phyloP scores from a whole-genome alignment of 108 stramenopile genomes.

The Bacterosira constricta region DNA sequence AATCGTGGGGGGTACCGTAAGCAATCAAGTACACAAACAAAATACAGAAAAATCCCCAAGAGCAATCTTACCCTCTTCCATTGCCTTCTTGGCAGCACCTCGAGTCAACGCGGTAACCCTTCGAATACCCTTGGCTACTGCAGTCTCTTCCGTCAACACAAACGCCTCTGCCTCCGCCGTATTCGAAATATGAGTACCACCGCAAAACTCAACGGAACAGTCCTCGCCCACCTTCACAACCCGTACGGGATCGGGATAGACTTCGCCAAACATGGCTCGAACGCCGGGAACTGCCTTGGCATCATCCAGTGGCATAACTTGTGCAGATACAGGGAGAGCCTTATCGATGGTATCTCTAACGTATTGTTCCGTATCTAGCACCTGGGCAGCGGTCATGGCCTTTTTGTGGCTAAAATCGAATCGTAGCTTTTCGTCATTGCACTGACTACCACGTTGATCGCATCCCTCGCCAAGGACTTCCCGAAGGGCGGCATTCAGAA shows the following conservation, averaged over 20 bases:
- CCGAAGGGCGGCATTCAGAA: constrained; percentile 97
- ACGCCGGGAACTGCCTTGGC: constrained; percentile 91
- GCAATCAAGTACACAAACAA: no score
- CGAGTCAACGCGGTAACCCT: constrained; percentile 79
- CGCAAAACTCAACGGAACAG: constrained; percentile 92
- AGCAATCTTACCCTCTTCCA: constrained; percentile 54
- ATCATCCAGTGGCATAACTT: constrained; percentile 77
- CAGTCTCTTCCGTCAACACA: constrained; percentile 78
- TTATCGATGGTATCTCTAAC: constrained; percentile 79
- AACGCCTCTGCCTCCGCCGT: constrained; percentile 84
- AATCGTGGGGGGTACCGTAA: no score
- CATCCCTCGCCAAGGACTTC: constrained; percentile 81
- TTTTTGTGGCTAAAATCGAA: constrained; percentile 96
- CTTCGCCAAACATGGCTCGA: constrained; percentile 97
- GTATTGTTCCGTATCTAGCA: constrained; percentile 83
- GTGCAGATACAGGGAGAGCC: constrained; percentile 63
- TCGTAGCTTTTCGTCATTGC: constrained; percentile 95
- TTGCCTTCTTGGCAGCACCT: constrained; percentile 62
- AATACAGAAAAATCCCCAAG: no score
- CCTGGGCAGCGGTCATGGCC: constrained; percentile 84
- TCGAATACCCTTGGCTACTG: constrained; percentile 90
- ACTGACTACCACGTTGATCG: constrained; percentile 90
- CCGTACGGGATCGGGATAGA: constrained; percentile 98
- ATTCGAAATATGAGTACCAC: constrained; percentile 83
- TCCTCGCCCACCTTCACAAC: constrained; percentile 92